These are phyloP conservation scores for Sugiyamaella grinbergsii DNA, from an alignment of 1,139 yeast genomes.

Conservation along the genomic window DNA sequence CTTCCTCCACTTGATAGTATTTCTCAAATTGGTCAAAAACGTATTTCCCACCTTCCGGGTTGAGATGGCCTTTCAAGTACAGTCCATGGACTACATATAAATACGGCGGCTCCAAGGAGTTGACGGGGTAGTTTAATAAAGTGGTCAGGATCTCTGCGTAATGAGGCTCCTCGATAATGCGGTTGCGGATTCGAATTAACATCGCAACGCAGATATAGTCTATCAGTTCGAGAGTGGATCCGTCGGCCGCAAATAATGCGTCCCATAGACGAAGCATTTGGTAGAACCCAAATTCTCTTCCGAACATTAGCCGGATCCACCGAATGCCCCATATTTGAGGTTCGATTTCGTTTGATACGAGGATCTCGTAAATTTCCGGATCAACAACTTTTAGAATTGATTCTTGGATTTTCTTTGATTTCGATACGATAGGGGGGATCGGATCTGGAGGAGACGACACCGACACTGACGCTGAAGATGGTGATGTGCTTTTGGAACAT, in stretches of 20 bases:
- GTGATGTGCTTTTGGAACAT: background rate
- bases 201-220: slow-evolving; percentile 42
- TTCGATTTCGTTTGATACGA: slow-evolving; percentile 52
- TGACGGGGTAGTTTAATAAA: slow-evolving; percentile 40
- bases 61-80: slow-evolving; percentile 35
- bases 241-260: slow-evolving; percentile 42
- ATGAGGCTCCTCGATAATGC: slow-evolving; percentile 32
- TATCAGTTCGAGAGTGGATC: slow-evolving; percentile 38
- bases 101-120: slow-evolving; percentile 23
- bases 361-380: slow-evolving; percentile 38
- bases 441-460: no score
- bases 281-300: slow-evolving; percentile 50
- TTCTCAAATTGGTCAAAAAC: slow-evolving; percentile 34
- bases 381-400: slow-evolving; percentile 45
- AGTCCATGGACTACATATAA: slow-evolving; percentile 38
- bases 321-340: slow-evolving; percentile 64
- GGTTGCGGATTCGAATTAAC: slow-evolving; percentile 38
- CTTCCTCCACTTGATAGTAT: slow-evolving; percentile 1
- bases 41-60: slow-evolving; percentile 36
- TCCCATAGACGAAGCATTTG: slow-evolving; percentile 44
- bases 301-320: slow-evolving; percentile 54
- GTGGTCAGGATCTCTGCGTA: slow-evolving; percentile 39
- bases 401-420: slow-evolving; percentile 41
- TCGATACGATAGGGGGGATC: slow-evolving; percentile 38
- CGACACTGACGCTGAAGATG: background rate